Evolutionary conservation across 148 eudicot genomes (phyloP).

Genomic region (Limonium bicolor): DNA sequence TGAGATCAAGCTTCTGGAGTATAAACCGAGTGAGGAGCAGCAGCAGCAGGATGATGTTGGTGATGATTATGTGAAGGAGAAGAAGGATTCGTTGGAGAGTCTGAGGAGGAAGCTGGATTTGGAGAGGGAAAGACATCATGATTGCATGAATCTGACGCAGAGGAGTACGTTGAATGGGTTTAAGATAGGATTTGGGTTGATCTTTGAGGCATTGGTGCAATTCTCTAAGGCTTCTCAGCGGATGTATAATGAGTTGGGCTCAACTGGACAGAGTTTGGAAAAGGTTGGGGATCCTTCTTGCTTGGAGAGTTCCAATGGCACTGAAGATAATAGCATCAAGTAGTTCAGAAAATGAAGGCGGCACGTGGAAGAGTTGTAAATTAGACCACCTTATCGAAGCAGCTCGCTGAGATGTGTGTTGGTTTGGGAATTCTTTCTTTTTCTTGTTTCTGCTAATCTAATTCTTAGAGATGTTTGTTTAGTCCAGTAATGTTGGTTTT

Average conservation of each 20-base stretch:
- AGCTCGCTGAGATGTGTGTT: slow-evolving; percentile 52
- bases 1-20: slow-evolving; percentile 43
- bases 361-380: slow-evolving; percentile 28
- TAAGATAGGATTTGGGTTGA: slow-evolving; percentile 62
- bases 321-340: too few relatives aligned
- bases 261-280: slow-evolving; percentile 17
- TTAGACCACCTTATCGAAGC: slow-evolving; percentile 47
- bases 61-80: slow-evolving; percentile 33
- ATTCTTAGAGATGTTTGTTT: too few relatives aligned
- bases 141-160: slow-evolving; percentile 64
- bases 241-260: slow-evolving; percentile 49
- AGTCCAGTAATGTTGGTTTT: too few relatives aligned
- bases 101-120: slow-evolving; percentile 40
- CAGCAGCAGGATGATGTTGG: slow-evolving; percentile 30
- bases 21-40: slow-evolving; percentile 22
- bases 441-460: too few relatives aligned
- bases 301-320: slow-evolving; percentile 21
- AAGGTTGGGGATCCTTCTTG: slow-evolving; percentile 21
- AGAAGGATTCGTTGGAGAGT: slow-evolving; percentile 51
- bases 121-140: slow-evolving; percentile 80
- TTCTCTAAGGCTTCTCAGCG: slow-evolving; percentile 57
- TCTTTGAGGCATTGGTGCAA: slow-evolving; percentile 58
- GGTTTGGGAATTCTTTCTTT: too few relatives aligned
- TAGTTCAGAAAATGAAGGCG: slow-evolving; percentile 12
- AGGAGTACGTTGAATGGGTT: slow-evolving; percentile 69